phyloP scores from a whole-genome alignment of 495 filamentous ascomycete genomes.

The Penicillium manginii region DNA sequence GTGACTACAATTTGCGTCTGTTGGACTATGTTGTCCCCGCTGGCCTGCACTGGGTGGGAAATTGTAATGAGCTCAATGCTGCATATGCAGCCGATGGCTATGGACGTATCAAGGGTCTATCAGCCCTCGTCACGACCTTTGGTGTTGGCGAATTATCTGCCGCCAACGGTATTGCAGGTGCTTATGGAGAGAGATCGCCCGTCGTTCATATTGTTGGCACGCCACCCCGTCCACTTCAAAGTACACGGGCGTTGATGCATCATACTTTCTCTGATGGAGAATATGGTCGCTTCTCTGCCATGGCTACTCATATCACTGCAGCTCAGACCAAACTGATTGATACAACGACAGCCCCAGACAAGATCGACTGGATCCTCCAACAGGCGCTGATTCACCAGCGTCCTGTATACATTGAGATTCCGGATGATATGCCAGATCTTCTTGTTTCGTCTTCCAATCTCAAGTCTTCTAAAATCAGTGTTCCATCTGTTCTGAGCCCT shows the following conservation, averaged over 20 bases:
- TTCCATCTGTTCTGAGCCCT: constrained; percentile 18
- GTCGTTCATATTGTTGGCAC: constrained; percentile 81
- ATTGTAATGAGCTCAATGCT: constrained; percentile 82
- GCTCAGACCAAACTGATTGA: constrained; percentile 45
- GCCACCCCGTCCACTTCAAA: constrained; percentile 36
- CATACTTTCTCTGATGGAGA: constrained; percentile 52
- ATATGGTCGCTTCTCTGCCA: constrained; percentile 41
- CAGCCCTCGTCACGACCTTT: constrained; percentile 77
- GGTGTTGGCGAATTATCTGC: constrained; percentile 81
- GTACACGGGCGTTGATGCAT: constrained; percentile 39
- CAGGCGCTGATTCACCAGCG: constrained; percentile 42
- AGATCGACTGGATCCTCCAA: constrained; percentile 44
- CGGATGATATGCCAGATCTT: constrained; percentile 45
- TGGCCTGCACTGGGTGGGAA: constrained; percentile 76
- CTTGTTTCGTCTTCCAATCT: constrained; percentile 31
- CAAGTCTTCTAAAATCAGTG: constrained; percentile 14
- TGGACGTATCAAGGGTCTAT: constrained; percentile 71
- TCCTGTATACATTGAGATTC: constrained; percentile 50
- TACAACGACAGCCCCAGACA: constrained; percentile 34
- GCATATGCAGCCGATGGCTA: constrained; percentile 85
- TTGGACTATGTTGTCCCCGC: constrained; percentile 67
- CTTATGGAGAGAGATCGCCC: constrained; percentile 75
- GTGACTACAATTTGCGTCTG: constrained; percentile 74
- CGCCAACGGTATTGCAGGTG: constrained; percentile 71
- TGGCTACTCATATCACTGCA: constrained; percentile 42